These are phyloP conservation scores for Albatrellus sp. DNA, from an alignment of 1,284 basidiomycete species.

Conservation along the genomic window DNA sequence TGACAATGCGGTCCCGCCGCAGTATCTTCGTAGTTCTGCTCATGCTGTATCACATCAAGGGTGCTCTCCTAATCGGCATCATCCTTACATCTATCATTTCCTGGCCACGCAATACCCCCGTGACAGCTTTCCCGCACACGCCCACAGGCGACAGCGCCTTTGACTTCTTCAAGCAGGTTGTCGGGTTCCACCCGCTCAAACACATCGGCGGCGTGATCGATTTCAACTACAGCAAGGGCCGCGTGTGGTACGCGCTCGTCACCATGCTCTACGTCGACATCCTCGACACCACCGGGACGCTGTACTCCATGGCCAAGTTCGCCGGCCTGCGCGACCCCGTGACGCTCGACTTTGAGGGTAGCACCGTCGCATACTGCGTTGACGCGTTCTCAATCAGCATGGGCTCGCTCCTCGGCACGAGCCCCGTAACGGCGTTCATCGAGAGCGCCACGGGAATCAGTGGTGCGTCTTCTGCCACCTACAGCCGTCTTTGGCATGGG, in stretches of 20 bases:
- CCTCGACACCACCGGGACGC: conserved; percentile 61
- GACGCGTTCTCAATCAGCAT: conserved; percentile 76
- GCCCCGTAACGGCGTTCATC: conserved; percentile 81
- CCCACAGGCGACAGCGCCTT: conserved; percentile 59
- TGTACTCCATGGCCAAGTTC: conserved; percentile 88
- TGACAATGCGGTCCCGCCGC: neutral
- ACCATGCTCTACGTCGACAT: conserved; percentile 89
- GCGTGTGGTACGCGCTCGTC: conserved; percentile 79
- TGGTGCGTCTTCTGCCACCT: conserved; percentile 24
- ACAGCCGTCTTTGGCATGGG: neutral
- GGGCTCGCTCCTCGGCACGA: conserved; percentile 76
- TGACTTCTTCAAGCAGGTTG: conserved; percentile 82
- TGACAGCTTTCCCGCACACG: conserved; percentile 79
- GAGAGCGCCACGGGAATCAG: conserved; percentile 73
- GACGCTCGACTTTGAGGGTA: conserved; percentile 82
- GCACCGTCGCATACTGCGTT: conserved; percentile 75
- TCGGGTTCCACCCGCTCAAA: conserved; percentile 58
- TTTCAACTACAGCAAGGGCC: conserved; percentile 52
- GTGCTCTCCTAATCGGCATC: conserved; percentile 76
- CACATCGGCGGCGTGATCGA: conserved; percentile 52
- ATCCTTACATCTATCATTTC: conserved; percentile 79
- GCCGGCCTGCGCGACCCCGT: conserved; percentile 80
- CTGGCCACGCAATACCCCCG: conserved; percentile 72
- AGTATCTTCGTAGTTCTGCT: conserved; percentile 69
- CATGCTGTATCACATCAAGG: conserved; percentile 80